Conservation (phyloP, 1,284 basidiomycete genomes). For the Rhodotorula glutinis region DNA sequence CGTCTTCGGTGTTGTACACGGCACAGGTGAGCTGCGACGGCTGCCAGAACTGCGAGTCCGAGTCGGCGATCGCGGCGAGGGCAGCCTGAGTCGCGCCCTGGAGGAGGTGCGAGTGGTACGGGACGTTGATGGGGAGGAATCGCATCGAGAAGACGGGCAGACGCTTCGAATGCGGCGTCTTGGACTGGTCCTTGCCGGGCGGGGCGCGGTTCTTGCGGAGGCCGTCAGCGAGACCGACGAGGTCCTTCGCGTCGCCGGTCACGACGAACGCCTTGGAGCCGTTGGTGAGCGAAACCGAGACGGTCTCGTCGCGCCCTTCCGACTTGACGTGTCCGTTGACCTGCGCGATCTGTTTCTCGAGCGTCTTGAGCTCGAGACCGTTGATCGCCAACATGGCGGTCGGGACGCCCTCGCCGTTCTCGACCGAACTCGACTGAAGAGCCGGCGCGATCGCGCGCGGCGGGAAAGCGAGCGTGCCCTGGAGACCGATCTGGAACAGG, state of each 20-base stretch:
- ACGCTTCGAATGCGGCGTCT: constrained; percentile 87
- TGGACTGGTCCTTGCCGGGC: constrained; percentile 85
- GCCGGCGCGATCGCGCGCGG: constrained; percentile 81
- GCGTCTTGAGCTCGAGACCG: constrained; percentile 72
- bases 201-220: constrained; percentile 86
- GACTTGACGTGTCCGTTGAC: constrained; percentile 81
- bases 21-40: constrained; percentile 70
- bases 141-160: constrained; percentile 90
- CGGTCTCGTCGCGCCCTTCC: constrained; percentile 38
- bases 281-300: constrained; percentile 86
- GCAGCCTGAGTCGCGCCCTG: constrained; percentile 67
- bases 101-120: constrained; percentile 90
- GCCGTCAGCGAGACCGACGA: constrained; percentile 88
- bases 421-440: constrained; percentile 80
- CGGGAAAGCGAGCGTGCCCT: constrained; percentile 70
- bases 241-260: constrained; percentile 84
- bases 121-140: constrained; percentile 90
- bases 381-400: constrained; percentile 90
- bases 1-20: constrained; percentile 88
- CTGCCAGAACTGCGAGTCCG: constrained; percentile 70
- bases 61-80: constrained; percentile 52
- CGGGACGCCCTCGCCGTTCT: constrained; percentile 88
- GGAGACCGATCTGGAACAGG: constrained; percentile 89
- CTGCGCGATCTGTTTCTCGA: constrained; percentile 77
- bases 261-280: constrained; percentile 87